Percentiles rank a stretch among this genome's conserved stretches.
phyloP scores from a whole-genome alignment of 768 basidiomycete genomes.

The Pleurotus sapidus region DNA sequence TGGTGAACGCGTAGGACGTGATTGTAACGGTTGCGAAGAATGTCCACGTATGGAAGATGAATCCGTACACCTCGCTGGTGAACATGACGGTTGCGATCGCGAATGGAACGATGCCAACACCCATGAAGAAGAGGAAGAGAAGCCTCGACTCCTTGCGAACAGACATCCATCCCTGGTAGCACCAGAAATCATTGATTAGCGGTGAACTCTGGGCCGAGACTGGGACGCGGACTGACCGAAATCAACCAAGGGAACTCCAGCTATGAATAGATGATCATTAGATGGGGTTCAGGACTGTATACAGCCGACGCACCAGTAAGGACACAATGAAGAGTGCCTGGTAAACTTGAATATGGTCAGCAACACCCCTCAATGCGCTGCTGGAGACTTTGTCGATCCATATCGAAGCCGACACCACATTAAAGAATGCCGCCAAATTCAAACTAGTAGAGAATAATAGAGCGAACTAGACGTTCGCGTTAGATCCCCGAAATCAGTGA shows the following conservation, averaged over 20 bases:
- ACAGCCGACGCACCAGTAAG: constrained; percentile 37
- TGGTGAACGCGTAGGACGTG: constrained; percentile 37
- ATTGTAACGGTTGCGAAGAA: constrained; percentile 48
- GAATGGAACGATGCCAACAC: constrained; percentile 15
- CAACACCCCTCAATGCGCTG: constrained; percentile 29
- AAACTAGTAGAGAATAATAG: constrained; percentile 45
- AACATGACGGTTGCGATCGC: background rate
- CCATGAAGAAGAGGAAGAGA: constrained; percentile 35
- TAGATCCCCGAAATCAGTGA: background rate
- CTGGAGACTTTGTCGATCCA: constrained; percentile 49
- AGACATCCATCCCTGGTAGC: constrained; percentile 45
- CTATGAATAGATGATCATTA: no score
- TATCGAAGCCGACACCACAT: constrained; percentile 38
- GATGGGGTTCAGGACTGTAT: no score
- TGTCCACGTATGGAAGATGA: constrained; percentile 39
- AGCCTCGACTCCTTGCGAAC: constrained; percentile 41
- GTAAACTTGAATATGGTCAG: constrained; percentile 32
- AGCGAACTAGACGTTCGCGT: constrained; percentile 31
- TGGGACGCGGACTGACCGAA: constrained; percentile 27
- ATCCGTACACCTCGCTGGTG: constrained; percentile 33
- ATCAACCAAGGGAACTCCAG: constrained; percentile 44
- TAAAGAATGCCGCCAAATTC: constrained; percentile 49
- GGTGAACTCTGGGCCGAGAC: background rate
- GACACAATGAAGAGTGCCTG: constrained; percentile 38
- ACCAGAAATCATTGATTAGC: background rate